Conservation (phyloP, 192 early-diverging fungal species). For the Coemansia guatemalensis region DNA sequence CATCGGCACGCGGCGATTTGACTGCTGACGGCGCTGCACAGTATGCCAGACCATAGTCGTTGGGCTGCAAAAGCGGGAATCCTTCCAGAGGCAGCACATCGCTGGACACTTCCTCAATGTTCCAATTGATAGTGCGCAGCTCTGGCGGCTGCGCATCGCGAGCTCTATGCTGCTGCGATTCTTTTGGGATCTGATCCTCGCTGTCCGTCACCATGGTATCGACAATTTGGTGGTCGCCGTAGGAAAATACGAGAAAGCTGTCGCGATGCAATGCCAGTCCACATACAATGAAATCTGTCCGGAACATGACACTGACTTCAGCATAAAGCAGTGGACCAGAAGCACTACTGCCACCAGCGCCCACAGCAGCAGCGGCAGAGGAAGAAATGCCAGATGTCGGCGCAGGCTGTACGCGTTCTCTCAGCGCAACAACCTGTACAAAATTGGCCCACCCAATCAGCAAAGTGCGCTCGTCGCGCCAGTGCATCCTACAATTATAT, state of each 20-base stretch:
- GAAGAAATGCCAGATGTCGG: slow-evolving; percentile 1
- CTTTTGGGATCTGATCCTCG: slow-evolving; percentile 10
- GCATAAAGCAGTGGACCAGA: slow-evolving; percentile 39
- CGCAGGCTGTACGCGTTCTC: slow-evolving; percentile 35
- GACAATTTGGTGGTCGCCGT: slow-evolving; percentile 34
- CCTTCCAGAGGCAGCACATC: slow-evolving; percentile 87
- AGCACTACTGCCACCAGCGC: neutral
- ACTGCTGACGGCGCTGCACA: slow-evolving; percentile 27
- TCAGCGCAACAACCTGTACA: slow-evolving; percentile 82
- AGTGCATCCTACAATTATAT: slow-evolving; percentile 81
- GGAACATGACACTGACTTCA: slow-evolving; percentile 60
- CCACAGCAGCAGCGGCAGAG: slow-evolving; percentile 2
- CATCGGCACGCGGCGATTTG: neutral
- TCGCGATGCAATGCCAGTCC: slow-evolving; percentile 75
- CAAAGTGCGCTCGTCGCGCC: slow-evolving; percentile 76
- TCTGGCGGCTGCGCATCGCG: slow-evolving; percentile 74
- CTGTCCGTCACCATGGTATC: slow-evolving; percentile 8
- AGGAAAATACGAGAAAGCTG: slow-evolving; percentile 47
- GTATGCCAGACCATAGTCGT: slow-evolving; percentile 88
- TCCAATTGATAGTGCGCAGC: slow-evolving; percentile 80
- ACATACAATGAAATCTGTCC: slow-evolving; percentile 64
- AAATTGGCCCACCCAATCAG: slow-evolving; percentile 94
- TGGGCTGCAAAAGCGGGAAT: slow-evolving; percentile 84
- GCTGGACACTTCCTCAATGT: slow-evolving; percentile 82
- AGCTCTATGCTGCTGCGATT: slow-evolving; percentile 20